Base-by-base conservation (phyloP, 257 asterid genomes). In the Salvia splendens region DNA sequence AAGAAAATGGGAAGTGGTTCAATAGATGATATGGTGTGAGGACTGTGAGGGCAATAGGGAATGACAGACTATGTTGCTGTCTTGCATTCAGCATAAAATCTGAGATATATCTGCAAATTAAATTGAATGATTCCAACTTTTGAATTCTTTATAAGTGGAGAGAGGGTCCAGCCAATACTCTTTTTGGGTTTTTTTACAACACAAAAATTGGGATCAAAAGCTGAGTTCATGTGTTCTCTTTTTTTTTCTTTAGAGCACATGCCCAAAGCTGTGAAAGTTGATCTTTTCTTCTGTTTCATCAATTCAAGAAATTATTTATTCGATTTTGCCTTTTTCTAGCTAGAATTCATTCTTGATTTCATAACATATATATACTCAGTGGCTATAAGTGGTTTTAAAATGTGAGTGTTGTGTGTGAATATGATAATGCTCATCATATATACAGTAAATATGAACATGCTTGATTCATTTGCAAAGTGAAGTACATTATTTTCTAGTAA, bases 41-140 rank as follows among this genome's bases (percentile, higher is more conserved):
- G 20, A 12, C 11, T 28, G 24, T 38, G 15, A 38, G 69, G 58
- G 51, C 11, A 17, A 65, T 51, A 54, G 35, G 61, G 30, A 24
- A 24, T 3, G 1, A 24, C 51, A 16, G 41, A 71, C 68, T 65
- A 61, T 64, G 73, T 61, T 74, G 81, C 69, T 82, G 78, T 78
- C 80, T 80, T 71, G 86, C 86, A 80, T 85, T 85, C 80, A 79
- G 80, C 82, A 81, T 77, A 71, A 75, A 67, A 79, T 81, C 76
- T 79, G 61, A 65, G 65, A 60, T 61, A 43, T 64, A 64, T 77
- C 66, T 67, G 40, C 75, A 73, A 75, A 63, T 51, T 60, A 46
- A 73, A 85, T 85, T 60, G 55, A 73, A 85, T 85, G 78, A 81
- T 85, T 85, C 73, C 78, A 69, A 77, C 95, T 79, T 87, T 83